These are phyloP conservation scores for Boletus rex-veris DNA, from an alignment of 768 basidiomycete species.

Conservation along the genomic window DNA sequence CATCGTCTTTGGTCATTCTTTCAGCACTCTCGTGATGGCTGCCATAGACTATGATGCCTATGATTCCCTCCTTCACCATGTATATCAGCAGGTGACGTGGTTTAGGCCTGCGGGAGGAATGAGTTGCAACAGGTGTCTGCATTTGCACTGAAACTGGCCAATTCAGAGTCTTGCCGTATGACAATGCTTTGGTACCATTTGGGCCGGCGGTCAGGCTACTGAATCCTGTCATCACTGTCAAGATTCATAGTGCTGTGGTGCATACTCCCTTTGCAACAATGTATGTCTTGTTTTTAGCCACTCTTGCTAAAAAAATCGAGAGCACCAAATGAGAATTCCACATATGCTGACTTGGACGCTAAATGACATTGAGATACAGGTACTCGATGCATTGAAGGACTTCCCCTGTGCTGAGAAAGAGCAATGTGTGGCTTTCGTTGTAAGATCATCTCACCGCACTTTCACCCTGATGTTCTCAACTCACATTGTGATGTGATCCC, in stretches of 20 bases:
- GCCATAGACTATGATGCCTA: constrained; percentile 76
- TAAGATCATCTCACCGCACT: constrained; percentile 34
- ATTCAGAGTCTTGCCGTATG: constrained; percentile 81
- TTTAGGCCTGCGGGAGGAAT: constrained; percentile 81
- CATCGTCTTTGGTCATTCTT: not conserved
- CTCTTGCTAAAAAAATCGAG: constrained; percentile 32
- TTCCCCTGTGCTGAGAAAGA: constrained; percentile 83
- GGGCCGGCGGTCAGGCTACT: constrained; percentile 69
- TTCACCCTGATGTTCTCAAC: not conserved
- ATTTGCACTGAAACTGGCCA: constrained; percentile 62
- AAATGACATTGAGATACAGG: constrained; percentile 90
- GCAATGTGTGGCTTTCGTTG: constrained; percentile 86
- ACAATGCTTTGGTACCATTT: constrained; percentile 75
- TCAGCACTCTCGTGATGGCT: constrained; percentile 4
- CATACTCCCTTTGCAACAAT: constrained; percentile 71
- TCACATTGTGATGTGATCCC: not conserved
- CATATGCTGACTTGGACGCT: constrained; percentile 73
- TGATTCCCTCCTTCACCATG: constrained; percentile 75
- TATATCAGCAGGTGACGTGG: constrained; percentile 81
- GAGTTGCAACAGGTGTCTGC: constrained; percentile 73
- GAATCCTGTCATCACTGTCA: constrained; percentile 83
- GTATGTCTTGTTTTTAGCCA: constrained; percentile 33
- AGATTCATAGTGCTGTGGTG: constrained; percentile 71
- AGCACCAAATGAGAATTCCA: constrained; percentile 47
- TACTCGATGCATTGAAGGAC: constrained; percentile 64